Base-by-base conservation (phyloP, 1,139 yeast species). In the Lodderomyces theae region DNA sequence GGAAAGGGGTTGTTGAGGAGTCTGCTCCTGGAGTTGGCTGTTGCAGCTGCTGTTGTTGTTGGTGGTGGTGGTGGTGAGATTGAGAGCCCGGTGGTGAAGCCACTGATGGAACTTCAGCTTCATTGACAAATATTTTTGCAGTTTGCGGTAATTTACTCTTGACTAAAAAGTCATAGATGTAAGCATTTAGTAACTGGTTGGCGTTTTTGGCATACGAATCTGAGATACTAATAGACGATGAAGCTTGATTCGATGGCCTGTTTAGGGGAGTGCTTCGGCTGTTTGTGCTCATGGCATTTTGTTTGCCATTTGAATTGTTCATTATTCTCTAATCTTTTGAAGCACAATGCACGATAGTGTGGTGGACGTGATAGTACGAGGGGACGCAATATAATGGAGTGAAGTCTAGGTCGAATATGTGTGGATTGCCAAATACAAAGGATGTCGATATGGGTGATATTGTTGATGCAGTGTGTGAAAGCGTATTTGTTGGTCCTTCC, bases 151-250 rank as follows among this genome's bases (percentile, higher is more conserved):
- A 70, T 34, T 86, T 75, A 42, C 86, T 81, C 61, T 89, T 89
- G 53, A 85, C 63, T 46, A 90, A 69, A 54, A 88, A 90, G 63
- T 90, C 97, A 58, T 87, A 86, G 33, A 90, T 83, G 60, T 88
- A 89, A 13, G 90, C 87, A 56, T 89, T 86, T 47, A 90, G 68
- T 38, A 86, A 64, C 58, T 84, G 89, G 54, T 79, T 78, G 5
- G 85, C 71, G 47, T 74, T 77, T 26, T 74, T 61, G 3, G 85
- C 82, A 29, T 69, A 72, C 13, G 74, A 55, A 52, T 80, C 86
- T 37, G 66, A 61, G 18, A 74, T 57, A 34, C 56, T 58, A 5
- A 60, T 35, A 22, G 44, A 28, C 15, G 52, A 43, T 19, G 22
- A 8, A 19, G 50, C 51, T 5, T 16, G 29, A n/a, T 34, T 23